Base-by-base conservation (phyloP, 176 grass and related monocot genomes). In the Puya raimondii region DNA sequence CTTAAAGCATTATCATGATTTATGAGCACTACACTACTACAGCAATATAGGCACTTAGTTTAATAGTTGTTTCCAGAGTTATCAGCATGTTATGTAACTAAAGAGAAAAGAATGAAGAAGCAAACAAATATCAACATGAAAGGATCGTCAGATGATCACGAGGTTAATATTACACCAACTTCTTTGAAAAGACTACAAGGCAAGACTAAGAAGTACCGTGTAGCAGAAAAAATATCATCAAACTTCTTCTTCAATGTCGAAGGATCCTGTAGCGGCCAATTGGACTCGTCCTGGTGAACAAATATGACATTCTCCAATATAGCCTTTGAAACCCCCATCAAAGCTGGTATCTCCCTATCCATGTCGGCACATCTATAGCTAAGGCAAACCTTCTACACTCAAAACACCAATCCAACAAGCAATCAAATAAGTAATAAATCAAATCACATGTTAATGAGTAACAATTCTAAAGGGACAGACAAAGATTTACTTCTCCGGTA, bases 201-300 rank as follows among this genome's bases (percentile, higher is more conserved):
- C 14, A 66, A 76, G 71, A 71, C 11, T 65, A 21, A 74, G 56
- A 47, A 48, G 48, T 85, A 96, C 92, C 92, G 86, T 29, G 92
- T 96, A 16, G 92, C 92, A 81, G 92, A 96, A 83, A 96, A 96
- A 57, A 96, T 96, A 64, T 96, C 92, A 18, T 96, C 92, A 67
- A 96, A 96, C 79, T 96, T 96, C 80, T 96, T 96, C 51, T 96
- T 96, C 61, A 96, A 88, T 25, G 92, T 96, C 18, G 92, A 96
- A 11, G 92, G 84, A 58, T 96, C 92, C 82, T 96, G 92, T 64
- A 96, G 63, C 0, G 92, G 92, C 92, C 92, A 96, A 86, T 89
- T 91, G 29, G 92, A 96, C 54, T 96, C 92, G 4, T 96, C 92
- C 81, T 96, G 92, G 68, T 96, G 92, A 50, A 91, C 92, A 81